phyloP scores from a whole-genome alignment of 192 early-diverging fungal genomes.

The Coemansia sp. region DNA sequence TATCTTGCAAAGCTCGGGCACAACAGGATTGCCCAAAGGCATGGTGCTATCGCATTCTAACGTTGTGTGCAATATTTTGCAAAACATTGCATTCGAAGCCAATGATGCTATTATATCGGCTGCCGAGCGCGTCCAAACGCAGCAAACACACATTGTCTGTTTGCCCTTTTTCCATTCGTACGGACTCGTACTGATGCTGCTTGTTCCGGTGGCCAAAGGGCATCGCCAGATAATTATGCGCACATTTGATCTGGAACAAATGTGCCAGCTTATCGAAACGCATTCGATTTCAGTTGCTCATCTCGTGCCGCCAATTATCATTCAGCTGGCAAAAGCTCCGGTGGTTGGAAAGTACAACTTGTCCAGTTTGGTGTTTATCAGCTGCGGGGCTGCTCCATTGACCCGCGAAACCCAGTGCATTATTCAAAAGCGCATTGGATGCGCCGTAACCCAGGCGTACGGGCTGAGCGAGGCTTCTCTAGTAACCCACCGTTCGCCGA shows the following conservation, averaged over 20 bases:
- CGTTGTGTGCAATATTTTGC: constrained; percentile 72
- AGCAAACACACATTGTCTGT: constrained; percentile 29
- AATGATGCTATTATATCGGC: constrained; percentile 12
- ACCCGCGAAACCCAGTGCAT: constrained; percentile 61
- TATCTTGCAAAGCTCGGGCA: constrained; percentile 51
- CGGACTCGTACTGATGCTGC: constrained; percentile 56
- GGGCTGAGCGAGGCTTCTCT: constrained; percentile 65
- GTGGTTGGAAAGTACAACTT: constrained; percentile 71
- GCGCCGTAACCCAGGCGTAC: constrained; percentile 58
- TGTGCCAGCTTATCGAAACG: constrained; percentile 64
- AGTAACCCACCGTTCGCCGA: constrained; percentile 23
- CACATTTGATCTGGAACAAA: constrained; percentile 67
- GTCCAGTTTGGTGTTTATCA: constrained; percentile 59
- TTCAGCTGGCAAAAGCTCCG: constrained; percentile 75
- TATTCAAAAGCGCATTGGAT: constrained; percentile 45
- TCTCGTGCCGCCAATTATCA: constrained; percentile 65
- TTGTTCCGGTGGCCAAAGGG: constrained; percentile 40
- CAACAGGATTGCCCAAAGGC: constrained; percentile 70
- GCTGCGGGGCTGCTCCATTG: constrained; percentile 81
- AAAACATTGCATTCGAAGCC: constrained; percentile 55
- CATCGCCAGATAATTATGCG: constrained; percentile 67
- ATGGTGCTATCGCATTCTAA: constrained; percentile 78
- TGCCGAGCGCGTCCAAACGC: constrained; percentile 8
- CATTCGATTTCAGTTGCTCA: constrained; percentile 65
- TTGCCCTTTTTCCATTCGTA: constrained; percentile 76